Base-by-base conservation (phyloP, 208 protist species). In the Acanthamoeba royreba region DNA sequence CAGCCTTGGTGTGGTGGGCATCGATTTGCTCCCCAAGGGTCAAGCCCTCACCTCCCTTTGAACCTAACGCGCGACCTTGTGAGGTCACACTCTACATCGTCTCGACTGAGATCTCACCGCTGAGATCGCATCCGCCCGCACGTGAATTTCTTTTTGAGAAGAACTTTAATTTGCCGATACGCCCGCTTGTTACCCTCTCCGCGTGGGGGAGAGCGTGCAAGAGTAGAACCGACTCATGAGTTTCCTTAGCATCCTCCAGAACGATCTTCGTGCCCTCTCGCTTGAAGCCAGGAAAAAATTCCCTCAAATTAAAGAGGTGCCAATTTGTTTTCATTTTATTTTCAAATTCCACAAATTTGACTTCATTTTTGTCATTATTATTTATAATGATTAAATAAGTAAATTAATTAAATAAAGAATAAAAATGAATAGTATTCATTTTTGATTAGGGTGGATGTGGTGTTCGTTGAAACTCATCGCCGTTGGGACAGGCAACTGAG, bases 261-360 rank as follows among this genome's bases (percentile, higher is more conserved):
- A 33, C 22, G 86, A 92, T 31, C 49, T 92, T 8, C 52, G 86
- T 25, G 4, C 61, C 31, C 33, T 92, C 22, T 77, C 55, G 22
- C 86, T 92, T 25, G 86, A 92, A 31, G 86, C 86, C 2, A 11
- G 86, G 13, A 92, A 92, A 35, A 92, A 92, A 42, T 77, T 77
- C 35, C 86, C 86, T 13, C 55, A 92, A 31, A 92, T 92, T 38
- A 92, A 92, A 92, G 86, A 92, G 86, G 86, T 92, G 33, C 17
- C 69, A n/a, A 81, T 33, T 22, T n/a, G 17, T 81, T 81, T 40
- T 40, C 28, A 35, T 53, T 87, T n/a, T 33, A 17, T 38, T 53
- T 53, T n/a, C 35, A 87, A 11, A 87, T 52, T 46, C 77, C 38
- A 55, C 17, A 69, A 46, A 69, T 31, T 9, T 43, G 66, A 9